phyloP scores from a whole-genome alignment of 306 rosid species.

The Cucurbita maxima region DNA sequence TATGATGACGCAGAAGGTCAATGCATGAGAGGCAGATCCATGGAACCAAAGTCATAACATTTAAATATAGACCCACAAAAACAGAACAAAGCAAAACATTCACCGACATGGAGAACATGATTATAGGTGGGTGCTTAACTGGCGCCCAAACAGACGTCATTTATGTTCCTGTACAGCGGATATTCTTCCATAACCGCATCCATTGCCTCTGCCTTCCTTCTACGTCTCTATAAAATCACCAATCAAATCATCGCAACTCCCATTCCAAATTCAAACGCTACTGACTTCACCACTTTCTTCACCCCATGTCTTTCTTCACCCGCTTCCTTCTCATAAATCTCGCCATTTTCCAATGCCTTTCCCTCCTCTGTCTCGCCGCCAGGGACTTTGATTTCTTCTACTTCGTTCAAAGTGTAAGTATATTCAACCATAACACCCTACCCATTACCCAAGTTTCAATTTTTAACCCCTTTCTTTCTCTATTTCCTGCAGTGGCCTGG shows the following conservation, averaged over 20 bases:
- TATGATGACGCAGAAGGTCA: too few species aligned
- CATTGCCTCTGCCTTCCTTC: background rate
- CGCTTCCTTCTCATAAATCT: constrained; percentile 10
- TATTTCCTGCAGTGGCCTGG: constrained; percentile 67
- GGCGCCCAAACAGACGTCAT: background rate
- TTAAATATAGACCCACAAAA: too few species aligned
- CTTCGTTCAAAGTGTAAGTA: constrained; percentile 46
- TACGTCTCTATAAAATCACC: background rate
- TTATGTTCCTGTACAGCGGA: background rate
- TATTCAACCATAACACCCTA: too few species aligned
- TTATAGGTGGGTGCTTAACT: background rate
- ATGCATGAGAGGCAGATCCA: too few species aligned
- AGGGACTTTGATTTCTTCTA: constrained; percentile 57
- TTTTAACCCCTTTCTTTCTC: background rate
- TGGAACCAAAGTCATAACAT: too few species aligned
- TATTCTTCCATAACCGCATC: background rate
- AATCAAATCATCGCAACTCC: too few species aligned
- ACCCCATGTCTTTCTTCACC: background rate
- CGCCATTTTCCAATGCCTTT: constrained; percentile 25
- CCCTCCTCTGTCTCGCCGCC: constrained; percentile 23
- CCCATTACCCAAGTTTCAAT: too few species aligned
- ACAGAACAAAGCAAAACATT: background rate
- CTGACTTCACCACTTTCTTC: too few species aligned
- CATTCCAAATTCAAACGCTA: too few species aligned
- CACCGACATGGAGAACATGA: background rate